Conservation (phyloP, 805 yeast species). For the Cyberlindnera xylosilytica region DNA sequence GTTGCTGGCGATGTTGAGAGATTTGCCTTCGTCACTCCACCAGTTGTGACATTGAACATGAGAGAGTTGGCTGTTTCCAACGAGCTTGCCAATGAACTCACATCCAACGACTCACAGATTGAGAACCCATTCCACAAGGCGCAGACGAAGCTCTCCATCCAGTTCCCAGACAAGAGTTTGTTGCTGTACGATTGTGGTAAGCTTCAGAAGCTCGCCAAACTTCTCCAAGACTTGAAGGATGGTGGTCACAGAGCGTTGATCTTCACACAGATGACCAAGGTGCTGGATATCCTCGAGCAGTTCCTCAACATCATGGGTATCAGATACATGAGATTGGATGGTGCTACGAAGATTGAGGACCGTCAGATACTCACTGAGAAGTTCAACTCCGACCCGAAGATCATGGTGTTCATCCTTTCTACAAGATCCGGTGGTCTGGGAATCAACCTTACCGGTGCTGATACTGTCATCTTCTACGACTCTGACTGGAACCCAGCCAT, state of each 20-base stretch:
- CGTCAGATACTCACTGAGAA: constrained; percentile 91
- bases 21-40: constrained; percentile 85
- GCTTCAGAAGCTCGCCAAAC: constrained; percentile 74
- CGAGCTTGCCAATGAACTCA: constrained; percentile 28
- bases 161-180: constrained; percentile 92
- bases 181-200: constrained; percentile 97
- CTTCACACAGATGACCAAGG: constrained; percentile 98
- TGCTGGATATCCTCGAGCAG: constrained; percentile 87
- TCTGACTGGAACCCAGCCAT: constrained; percentile 99
- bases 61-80: constrained; percentile 47
- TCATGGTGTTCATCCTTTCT: constrained; percentile 88
- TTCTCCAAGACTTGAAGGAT: constrained; percentile 73
- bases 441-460: constrained; percentile 96
- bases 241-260: constrained; percentile 93
- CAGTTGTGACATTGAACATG: constrained; percentile 75
- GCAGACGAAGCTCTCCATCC: constrained; percentile 84
- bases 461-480: constrained; percentile 96
- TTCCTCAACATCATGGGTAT: constrained; percentile 93
- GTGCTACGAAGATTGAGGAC: constrained; percentile 96
- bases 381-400: constrained; percentile 80
- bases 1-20: constrained; percentile 59
- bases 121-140: constrained; percentile 69
- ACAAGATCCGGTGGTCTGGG: constrained; percentile 99
- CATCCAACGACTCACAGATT: constrained; percentile 28
- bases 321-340: constrained; percentile 91